Evolutionary conservation across 129 eudicot genomes (phyloP).

Genomic region (Deinandra increscens): DNA sequence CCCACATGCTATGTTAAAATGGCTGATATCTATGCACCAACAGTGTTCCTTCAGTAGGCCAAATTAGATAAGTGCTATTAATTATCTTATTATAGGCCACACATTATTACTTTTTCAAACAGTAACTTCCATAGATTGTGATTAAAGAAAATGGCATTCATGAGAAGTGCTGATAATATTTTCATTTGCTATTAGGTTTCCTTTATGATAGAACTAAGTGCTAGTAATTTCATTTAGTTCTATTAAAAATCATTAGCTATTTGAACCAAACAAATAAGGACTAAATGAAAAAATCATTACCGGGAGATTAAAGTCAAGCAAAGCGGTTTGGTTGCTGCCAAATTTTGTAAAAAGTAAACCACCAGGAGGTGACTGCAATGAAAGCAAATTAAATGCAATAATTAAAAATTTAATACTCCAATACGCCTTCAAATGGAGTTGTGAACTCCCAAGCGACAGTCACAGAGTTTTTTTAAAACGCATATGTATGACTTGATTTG

Average conservation of each 20-base stretch:
- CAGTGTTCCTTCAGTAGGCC: not conserved
- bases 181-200: not conserved
- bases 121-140: not conserved
- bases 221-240: not conserved
- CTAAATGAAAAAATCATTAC: constrained; percentile 34
- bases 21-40: not conserved
- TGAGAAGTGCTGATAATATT: not conserved
- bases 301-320: constrained; percentile 82
- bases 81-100: not conserved
- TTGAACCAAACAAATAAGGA: not conserved
- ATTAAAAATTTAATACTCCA: not conserved
- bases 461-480: not conserved
- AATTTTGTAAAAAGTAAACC: constrained; percentile 90
- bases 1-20: not conserved
- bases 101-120: not conserved
- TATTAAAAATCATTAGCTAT: not conserved
- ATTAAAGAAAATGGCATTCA: not conserved
- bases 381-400: constrained; percentile 12
- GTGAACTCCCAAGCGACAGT: not conserved
- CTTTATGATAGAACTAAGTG: not conserved
- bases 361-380: constrained; percentile 77
- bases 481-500: not conserved
- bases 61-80: not conserved
- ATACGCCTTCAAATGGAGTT: not conserved
- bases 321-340: constrained; percentile 88